Percentiles rank a stretch among this genome's conserved stretches.
These are phyloP conservation scores for Bryoerythrophyllum caledonicum DNA, from an alignment of 225 moss, liverwort and hornwort genomes.

Conservation along the genomic window DNA sequence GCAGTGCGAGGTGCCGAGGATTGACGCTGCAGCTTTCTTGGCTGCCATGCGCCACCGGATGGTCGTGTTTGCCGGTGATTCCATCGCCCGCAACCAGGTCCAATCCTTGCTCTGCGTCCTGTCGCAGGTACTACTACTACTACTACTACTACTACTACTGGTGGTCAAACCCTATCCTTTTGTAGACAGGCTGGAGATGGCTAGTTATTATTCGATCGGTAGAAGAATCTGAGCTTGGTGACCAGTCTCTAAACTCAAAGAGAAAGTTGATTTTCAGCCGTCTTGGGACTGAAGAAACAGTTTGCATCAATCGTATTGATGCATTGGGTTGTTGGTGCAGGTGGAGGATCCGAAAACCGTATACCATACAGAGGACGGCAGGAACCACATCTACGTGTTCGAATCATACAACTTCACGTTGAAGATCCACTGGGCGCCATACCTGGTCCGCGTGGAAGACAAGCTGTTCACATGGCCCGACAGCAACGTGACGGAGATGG, in stretches of 20 bases:
- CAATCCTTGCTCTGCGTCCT: conserved; percentile 73
- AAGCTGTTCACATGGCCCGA: conserved; percentile 29
- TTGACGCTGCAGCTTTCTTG: conserved; percentile 55
- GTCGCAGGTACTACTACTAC: conserved; percentile 47
- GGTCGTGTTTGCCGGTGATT: conserved; percentile 74
- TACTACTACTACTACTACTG: too few species aligned
- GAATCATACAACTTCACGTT: conserved; percentile 51
- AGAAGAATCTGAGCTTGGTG: too few species aligned
- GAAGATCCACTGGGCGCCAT: conserved; percentile 71
- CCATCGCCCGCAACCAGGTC: conserved; percentile 81
- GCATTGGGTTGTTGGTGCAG: conserved; percentile 20
- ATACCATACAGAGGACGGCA: conserved; percentile 33
- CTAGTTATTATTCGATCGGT: too few species aligned
- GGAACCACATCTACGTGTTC: conserved; percentile 44
- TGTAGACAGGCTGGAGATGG: too few species aligned
- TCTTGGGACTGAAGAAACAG: neutral
- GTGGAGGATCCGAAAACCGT: conserved; percentile 50
- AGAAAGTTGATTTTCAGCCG: too few species aligned
- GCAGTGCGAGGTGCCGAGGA: conserved; percentile 63
- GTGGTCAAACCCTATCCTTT: too few species aligned
- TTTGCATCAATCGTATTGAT: neutral
- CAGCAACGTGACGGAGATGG: conserved; percentile 27
- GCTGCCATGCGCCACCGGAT: conserved; percentile 49
- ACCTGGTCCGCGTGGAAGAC: conserved; percentile 49
- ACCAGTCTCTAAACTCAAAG: too few species aligned